Evolutionary conservation across 345 rosid species (phyloP).

Genomic region (Acer campestre): DNA sequence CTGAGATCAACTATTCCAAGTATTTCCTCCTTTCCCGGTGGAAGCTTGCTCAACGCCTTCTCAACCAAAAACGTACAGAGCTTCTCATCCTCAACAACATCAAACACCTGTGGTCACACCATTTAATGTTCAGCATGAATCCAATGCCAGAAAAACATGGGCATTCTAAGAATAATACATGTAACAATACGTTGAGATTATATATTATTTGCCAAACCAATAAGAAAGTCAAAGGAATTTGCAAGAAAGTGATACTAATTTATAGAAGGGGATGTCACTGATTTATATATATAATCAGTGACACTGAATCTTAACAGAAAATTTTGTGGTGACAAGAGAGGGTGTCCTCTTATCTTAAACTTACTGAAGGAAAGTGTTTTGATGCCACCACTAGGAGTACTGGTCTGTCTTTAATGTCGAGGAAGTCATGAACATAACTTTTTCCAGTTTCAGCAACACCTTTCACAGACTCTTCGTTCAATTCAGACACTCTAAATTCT

Average conservation of each 20-base stretch:
- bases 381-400: slow-evolving; percentile 86
- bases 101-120: slow-evolving; percentile 53
- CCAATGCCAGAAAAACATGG: slow-evolving; percentile 8
- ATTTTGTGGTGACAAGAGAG: background rate
- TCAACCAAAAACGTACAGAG: slow-evolving; percentile 73
- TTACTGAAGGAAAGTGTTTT: slow-evolving; percentile 76
- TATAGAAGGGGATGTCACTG: background rate
- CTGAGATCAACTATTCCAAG: slow-evolving; percentile 83
- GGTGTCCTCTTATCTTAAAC: slow-evolving; percentile 30
- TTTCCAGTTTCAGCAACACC: slow-evolving; percentile 69
- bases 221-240: background rate
- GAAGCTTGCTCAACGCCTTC: slow-evolving; percentile 77
- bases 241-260: background rate
- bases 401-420: slow-evolving; percentile 66
- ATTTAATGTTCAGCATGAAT: slow-evolving; percentile 13
- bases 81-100: slow-evolving; percentile 70
- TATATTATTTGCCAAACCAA: background rate
- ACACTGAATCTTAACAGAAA: background rate
- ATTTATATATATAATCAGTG: too few species aligned
- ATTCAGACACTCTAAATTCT: slow-evolving; percentile 67
- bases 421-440: slow-evolving; percentile 68
- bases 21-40: slow-evolving; percentile 67
- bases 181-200: background rate
- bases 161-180: background rate
- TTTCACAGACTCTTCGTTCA: slow-evolving; percentile 68